Evolutionary conservation across 352 stramenopile genomes (phyloP).

Genomic region (Phytopythium helicoides): DNA sequence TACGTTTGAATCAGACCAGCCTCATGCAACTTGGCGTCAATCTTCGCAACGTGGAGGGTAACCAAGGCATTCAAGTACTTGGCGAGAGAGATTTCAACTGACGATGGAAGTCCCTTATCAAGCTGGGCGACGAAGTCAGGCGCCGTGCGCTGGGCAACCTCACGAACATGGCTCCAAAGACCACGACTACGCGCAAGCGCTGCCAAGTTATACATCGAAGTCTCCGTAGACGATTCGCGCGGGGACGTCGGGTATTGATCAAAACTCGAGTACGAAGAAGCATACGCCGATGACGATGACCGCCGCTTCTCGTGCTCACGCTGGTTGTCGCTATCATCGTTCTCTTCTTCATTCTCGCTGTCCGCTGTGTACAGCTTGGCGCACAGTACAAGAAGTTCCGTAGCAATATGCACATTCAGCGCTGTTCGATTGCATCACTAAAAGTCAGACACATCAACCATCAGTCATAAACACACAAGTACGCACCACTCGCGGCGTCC

Average conservation of each 20-base stretch:
- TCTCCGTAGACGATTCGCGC: conserved; percentile 52
- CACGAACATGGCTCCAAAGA: conserved; percentile 59
- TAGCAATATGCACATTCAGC: conserved; percentile 70
- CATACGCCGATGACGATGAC: conserved; percentile 6
- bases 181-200: conserved; percentile 48
- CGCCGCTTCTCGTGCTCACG: conserved; percentile 24
- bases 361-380: conserved; percentile 57
- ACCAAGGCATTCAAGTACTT: conserved; percentile 85
- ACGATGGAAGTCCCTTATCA: conserved; percentile 66
- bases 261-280: conserved; percentile 52
- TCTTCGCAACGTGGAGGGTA: conserved; percentile 49
- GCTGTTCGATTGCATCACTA: conserved; percentile 13
- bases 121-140: conserved; percentile 53
- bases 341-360: conserved; percentile 17
- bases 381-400: conserved; percentile 65
- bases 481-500: conserved; percentile 54
- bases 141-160: conserved; percentile 39
- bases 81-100: conserved; percentile 75
- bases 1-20: conserved; percentile 65
- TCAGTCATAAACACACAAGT: not conserved
- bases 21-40: conserved; percentile 69
- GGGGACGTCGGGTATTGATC: conserved; percentile 62
- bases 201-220: conserved; percentile 82
- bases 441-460: not conserved
- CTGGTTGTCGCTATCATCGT: conserved; percentile 11